A percentile compares a stretch with the other conserved stretches of the same genome.
Evolutionary conservation across 495 filamentous ascomycete species (phyloP).

Genomic region (Parmelia sp.): DNA sequence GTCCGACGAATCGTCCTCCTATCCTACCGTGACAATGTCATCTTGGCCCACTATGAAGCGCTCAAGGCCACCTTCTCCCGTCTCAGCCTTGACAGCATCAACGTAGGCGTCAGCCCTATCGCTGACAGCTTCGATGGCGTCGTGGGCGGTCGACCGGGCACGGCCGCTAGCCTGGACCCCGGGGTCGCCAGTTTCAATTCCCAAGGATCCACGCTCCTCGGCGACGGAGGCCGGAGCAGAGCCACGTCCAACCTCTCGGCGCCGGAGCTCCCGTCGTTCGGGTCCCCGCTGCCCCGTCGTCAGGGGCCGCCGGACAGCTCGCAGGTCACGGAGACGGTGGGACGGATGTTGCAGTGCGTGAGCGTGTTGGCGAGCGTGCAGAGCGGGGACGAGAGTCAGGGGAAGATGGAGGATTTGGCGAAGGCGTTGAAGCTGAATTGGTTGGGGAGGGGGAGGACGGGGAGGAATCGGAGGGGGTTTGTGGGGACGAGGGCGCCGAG

Average conservation of each 20-base stretch:
- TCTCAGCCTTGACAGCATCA: constrained; percentile 74
- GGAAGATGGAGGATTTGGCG: constrained; percentile 73
- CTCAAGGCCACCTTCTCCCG: constrained; percentile 88
- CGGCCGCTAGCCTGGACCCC: constrained; percentile 66
- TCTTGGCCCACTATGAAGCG: constrained; percentile 76
- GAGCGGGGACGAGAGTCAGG: constrained; percentile 64
- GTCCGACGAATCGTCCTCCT: constrained; percentile 82
- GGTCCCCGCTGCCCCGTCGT: constrained; percentile 41
- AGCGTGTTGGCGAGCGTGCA: constrained; percentile 77
- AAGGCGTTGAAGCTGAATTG: constrained; percentile 92
- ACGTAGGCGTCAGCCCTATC: constrained; percentile 48
- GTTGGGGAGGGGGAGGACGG: constrained; percentile 84
- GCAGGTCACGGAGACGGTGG: constrained; percentile 87
- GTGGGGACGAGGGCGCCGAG: constrained; percentile 60
- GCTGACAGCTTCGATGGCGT: constrained; percentile 44
- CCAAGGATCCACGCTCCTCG: constrained; percentile 62
- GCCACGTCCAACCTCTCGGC: constrained; percentile 82
- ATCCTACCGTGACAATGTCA: constrained; percentile 82
- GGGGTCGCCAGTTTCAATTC: constrained; percentile 66
- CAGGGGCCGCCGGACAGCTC: constrained; percentile 55
- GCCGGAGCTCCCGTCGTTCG: constrained; percentile 49
- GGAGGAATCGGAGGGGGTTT: constrained; percentile 80
- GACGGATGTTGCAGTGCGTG: constrained; percentile 93
- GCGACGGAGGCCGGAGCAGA: constrained; percentile 53
- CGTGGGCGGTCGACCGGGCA: constrained; percentile 53